Evolutionary conservation across 2,329 filamentous ascomycete species (phyloP), one percentile per base, ranked within the genome.

Genomic region (Curvularia eragrostidis): DNA sequence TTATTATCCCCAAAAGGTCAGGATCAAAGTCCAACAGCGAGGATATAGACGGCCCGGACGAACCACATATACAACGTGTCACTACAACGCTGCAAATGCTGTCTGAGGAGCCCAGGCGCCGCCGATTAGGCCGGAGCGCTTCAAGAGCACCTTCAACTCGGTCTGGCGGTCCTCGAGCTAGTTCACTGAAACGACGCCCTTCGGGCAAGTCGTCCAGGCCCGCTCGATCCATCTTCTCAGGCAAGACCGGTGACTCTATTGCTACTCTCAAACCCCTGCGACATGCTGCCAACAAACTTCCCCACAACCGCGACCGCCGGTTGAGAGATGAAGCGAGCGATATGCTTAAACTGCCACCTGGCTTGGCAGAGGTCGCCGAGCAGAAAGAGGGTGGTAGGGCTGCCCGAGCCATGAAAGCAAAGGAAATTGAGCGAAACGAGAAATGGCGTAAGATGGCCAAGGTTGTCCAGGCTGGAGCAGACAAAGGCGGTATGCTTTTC

Each of bases 361-460:
- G 83, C 2, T 72, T 84, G 15, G 77, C 79, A 23, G 80, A 81
- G 42, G 77, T 84, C 23, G 74, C 71, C 8, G 73, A 75, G 53
- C 67, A 76, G 43, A 76, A 81, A 58, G 78, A 84, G 54, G 81
- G 81, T 26, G 79, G 81, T 19, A 77, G 78, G 36, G 75, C 77
- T 23, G 80, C 81, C n/a, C 79, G 78, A 41, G 77, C 78, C 6
- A 79, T 82, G 68, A 85, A 82, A 64, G 81, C 81, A 54, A 87
- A 86, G 62, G 87, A 89, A 70, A 84, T 85, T 76, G 75, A 82
- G 52, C 80, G 87, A 30, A 86, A 88, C 65, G 84, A 87, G 56
- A 89, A 89, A 66, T 90, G 87, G 87, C 83, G 83, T 19, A 87
- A 84, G 68, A 90, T 90, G 87, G 87, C 86, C 10, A 78, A 78